Evolutionary conservation across 2,329 filamentous ascomycete species (phyloP), one percentile per base, ranked within the genome.

Genomic region (Aspergillus sp.): DNA sequence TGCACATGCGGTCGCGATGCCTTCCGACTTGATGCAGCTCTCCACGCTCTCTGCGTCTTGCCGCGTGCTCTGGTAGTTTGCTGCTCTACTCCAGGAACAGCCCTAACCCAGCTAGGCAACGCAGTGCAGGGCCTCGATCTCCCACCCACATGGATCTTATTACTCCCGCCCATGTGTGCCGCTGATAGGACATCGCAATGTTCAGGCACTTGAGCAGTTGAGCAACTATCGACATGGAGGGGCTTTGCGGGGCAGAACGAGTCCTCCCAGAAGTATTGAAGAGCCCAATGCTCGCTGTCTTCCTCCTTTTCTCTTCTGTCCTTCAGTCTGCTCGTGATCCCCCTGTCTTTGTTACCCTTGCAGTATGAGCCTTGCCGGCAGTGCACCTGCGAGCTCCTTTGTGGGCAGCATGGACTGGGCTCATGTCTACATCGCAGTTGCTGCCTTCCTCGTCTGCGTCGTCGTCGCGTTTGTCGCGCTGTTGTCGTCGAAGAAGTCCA

Each of bases 381-480:
- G 20, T 29, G 31, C 16, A 26, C 25, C 34, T 25, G 27, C 31
- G 32, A 40, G 38, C 20, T 32, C 38, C 13, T 26, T 42, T 19
- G 26, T 41, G 32, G 33, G 30, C 32, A 33, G 35, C 16, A 44
- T 55, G 46, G 48, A 53, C 38, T 50, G 43, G 43, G 42, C 48
- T 24, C 53, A 61, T 34, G 17, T 48, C 10, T 58, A 58, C 38
- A 58, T 61, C 36, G 52, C 46, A 12, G 44, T 43, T n/a, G 44
- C 46, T 16, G 57, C 52, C n/a, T 38, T 60, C 24, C 36, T 52
- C 30, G 54, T 61, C 24, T 50, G 51, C 24, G 54, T 47, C 4
- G 40, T 63, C n/a, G 51, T 64, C 2, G 48, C 41, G 2, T 36
- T 55, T 15, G 50, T 57, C 12, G 45, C 58, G 8, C 25, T 57